Percentiles rank a stretch among this genome's conserved stretches.
Conservation (phyloP, 2,329 filamentous ascomycete species). For the Ceratocystis destructans region DNA sequence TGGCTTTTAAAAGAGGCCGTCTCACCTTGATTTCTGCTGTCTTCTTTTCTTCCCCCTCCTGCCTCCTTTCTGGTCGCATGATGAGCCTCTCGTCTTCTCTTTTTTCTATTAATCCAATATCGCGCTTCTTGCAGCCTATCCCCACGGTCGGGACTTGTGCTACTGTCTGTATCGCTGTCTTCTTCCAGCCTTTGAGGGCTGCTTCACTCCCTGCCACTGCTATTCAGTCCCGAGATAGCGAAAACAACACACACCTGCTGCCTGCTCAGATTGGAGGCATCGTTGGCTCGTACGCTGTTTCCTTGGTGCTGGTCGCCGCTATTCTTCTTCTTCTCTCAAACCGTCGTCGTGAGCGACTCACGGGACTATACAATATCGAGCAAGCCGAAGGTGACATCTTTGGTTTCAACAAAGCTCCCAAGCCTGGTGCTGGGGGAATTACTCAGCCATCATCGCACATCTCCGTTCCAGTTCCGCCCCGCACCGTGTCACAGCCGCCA, state of each 20-base stretch:
- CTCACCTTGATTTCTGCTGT: conserved; percentile 6
- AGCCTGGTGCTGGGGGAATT: background rate
- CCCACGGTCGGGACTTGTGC: conserved; percentile 7
- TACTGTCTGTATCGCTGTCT: conserved; percentile 10
- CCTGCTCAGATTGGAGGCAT: conserved; percentile 75
- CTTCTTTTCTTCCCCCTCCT: conserved; percentile 3
- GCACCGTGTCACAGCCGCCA: background rate
- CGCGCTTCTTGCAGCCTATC: conserved; percentile 19
- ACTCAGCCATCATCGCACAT: background rate
- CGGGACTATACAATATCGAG: conserved; percentile 23
- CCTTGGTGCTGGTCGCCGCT: conserved; percentile 58
- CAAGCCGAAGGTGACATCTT: conserved; percentile 38
- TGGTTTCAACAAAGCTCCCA: conserved; percentile 21
- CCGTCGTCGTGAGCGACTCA: conserved; percentile 39
- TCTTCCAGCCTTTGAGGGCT: conserved; percentile 18
- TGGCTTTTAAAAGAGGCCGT: conserved; percentile 16
- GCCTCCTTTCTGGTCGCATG: conserved; percentile 12
- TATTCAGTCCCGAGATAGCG: conserved; percentile 36
- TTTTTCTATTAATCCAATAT: conserved; percentile 24
- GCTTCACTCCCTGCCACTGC: conserved; percentile 29
- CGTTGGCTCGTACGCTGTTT: conserved; percentile 67
- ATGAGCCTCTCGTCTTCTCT: conserved; percentile 17
- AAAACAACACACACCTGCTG: conserved; percentile 30
- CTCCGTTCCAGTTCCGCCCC: conserved; percentile 17
- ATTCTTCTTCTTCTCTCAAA: conserved; percentile 48